These are phyloP conservation scores for Chaetomium olivaceum DNA, from an alignment of 2,329 filamentous ascomycete genomes.

Conservation along the genomic window DNA sequence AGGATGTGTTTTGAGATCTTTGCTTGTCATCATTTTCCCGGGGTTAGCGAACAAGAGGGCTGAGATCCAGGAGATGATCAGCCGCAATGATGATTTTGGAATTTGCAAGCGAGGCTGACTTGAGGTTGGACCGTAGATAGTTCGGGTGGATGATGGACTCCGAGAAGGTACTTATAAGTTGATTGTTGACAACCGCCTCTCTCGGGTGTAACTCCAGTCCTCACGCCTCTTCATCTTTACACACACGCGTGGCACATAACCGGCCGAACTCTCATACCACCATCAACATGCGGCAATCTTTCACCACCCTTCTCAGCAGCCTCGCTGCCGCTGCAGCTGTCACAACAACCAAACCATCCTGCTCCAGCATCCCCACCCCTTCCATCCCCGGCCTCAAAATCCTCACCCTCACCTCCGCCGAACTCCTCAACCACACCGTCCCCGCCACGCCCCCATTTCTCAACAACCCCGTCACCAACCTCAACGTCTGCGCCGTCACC, in stretches of 20 bases:
- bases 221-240: background rate
- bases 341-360: background rate
- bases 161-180: background rate
- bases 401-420: background rate
- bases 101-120: background rate
- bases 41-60: background rate
- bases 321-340: background rate
- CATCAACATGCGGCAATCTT: background rate
- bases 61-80: background rate
- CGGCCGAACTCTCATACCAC: background rate
- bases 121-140: too few relatives aligned
- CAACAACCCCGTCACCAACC: background rate
- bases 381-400: background rate
- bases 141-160: background rate
- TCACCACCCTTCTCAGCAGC: background rate
- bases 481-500: slow-evolving; percentile 11
- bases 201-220: background rate
- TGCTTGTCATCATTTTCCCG: background rate
- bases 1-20: background rate
- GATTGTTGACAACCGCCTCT: too few relatives aligned
- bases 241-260: background rate
- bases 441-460: background rate
- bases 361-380: background rate
- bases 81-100: background rate
- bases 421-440: slow-evolving; percentile 3